These are phyloP conservation scores for Lactarius trivialis DNA, from an alignment of 768 basidiomycete genomes.

Conservation along the genomic window DNA sequence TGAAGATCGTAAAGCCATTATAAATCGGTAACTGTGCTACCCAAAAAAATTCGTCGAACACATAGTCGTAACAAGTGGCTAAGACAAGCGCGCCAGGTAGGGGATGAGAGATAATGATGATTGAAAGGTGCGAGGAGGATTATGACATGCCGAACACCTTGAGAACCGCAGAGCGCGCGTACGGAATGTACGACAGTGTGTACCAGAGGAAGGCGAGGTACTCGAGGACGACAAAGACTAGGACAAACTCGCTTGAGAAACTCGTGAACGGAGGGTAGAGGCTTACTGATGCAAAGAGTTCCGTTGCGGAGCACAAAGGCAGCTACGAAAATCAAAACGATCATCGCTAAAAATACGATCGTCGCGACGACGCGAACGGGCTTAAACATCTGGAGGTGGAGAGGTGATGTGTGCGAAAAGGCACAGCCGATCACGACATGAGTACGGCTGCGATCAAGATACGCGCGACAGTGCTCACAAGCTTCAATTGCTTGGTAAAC, in stretches of 20 bases:
- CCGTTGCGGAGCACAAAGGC: conserved; percentile 73
- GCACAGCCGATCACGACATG: conserved; percentile 4
- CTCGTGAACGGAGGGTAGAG: background rate
- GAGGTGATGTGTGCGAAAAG: no score
- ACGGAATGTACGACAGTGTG: conserved; percentile 83
- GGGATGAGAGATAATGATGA: background rate
- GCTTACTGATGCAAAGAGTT: conserved; percentile 61
- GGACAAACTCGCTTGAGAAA: conserved; percentile 2
- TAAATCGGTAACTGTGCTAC: no score
- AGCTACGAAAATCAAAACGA: conserved; percentile 76
- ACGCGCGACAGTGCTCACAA: conserved; percentile 39
- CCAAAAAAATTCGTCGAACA: background rate
- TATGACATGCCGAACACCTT: conserved; percentile 49
- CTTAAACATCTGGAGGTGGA: conserved; percentile 82
- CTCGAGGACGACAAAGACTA: conserved; percentile 87
- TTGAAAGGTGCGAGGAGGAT: background rate
- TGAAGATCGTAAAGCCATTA: no score
- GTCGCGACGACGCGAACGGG: conserved; percentile 82
- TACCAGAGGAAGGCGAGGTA: conserved; percentile 93
- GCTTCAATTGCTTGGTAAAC: conserved; percentile 77
- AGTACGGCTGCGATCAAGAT: background rate
- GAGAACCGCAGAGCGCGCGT: conserved; percentile 69
- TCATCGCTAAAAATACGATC: conserved; percentile 67
- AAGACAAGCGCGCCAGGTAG: background rate
- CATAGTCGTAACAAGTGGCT: conserved; percentile 9